phyloP scores from a whole-genome alignment of 1,139 yeast genomes.

The Hansenula sp. region DNA sequence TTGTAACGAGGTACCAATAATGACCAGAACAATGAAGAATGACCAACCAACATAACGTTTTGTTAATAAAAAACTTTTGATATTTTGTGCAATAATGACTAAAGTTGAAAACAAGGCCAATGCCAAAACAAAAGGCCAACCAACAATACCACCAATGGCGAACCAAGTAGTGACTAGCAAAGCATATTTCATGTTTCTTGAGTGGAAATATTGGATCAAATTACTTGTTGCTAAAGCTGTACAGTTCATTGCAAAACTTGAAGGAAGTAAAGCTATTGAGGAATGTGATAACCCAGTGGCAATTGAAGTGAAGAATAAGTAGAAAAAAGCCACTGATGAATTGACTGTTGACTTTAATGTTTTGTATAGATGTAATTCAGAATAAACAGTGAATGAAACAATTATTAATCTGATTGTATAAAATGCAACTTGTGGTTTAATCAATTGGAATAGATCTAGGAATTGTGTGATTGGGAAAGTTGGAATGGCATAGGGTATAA shows the following conservation, averaged over 20 bases:
- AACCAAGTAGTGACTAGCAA: constrained; percentile 46
- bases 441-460: constrained; percentile 6
- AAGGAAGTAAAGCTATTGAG: constrained; percentile 78
- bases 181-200: constrained; percentile 23
- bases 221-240: constrained; percentile 49
- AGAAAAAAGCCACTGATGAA: constrained; percentile 52
- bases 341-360: constrained; percentile 35
- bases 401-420: constrained; percentile 54
- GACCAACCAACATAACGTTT: constrained; percentile 20
- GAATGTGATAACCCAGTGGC: constrained; percentile 83
- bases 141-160: constrained; percentile 68
- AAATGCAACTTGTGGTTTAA: constrained; percentile 28
- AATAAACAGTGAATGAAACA: constrained; percentile 47
- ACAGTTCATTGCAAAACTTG: constrained; percentile 78
- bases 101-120: constrained; percentile 58
- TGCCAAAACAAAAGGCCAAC: constrained; percentile 88
- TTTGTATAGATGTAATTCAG: constrained; percentile 49
- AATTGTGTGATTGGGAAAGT: constrained; percentile 34
- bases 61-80: constrained; percentile 18
- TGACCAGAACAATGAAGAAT: constrained; percentile 25
- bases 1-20: constrained; percentile 35
- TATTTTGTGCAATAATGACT: constrained; percentile 22
- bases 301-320: constrained; percentile 40
- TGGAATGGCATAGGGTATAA: constrained; percentile 48
- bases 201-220: constrained; percentile 23